Conservation (phyloP, 2,329 filamentous ascomycete genomes). For the Nannizziopsis arthrosporioides region DNA sequence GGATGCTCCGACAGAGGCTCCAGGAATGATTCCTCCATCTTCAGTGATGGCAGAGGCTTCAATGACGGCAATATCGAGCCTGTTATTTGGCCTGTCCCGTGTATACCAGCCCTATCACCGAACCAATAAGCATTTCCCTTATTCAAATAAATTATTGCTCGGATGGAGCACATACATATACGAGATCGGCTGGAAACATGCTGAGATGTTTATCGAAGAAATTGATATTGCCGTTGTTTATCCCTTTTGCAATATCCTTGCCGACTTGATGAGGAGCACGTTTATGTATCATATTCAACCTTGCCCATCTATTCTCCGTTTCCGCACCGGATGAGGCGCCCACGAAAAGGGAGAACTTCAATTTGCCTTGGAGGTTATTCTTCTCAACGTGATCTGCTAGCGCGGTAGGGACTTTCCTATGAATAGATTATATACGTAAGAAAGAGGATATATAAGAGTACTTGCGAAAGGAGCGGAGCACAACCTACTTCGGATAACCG, state of each 20-base stretch:
- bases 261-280: conserved; percentile 79
- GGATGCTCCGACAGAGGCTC: conserved; percentile 72
- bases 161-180: conserved; percentile 47
- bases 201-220: conserved; percentile 91
- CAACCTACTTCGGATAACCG: conserved; percentile 70
- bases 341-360: conserved; percentile 79
- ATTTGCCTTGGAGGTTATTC: conserved; percentile 69
- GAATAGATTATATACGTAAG: not conserved
- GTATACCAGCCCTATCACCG: conserved; percentile 62
- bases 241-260: conserved; percentile 79
- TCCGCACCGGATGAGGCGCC: conserved; percentile 82
- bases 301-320: conserved; percentile 87
- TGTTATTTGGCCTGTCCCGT: conserved; percentile 60
- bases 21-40: conserved; percentile 78
- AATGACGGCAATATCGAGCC: conserved; percentile 70
- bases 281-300: conserved; percentile 78
- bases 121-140: not conserved
- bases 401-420: conserved; percentile 68
- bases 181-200: conserved; percentile 81
- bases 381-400: conserved; percentile 81
- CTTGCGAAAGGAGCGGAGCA: not conserved
- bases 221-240: conserved; percentile 77
- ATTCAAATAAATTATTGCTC: not conserved
- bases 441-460: conserved; percentile 4
- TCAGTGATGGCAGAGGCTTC: conserved; percentile 80